Percentiles rank a stretch among this genome's conserved stretches.
Conservation (phyloP, 1,284 basidiomycete genomes). For the Chondrostereum purpureum region DNA sequence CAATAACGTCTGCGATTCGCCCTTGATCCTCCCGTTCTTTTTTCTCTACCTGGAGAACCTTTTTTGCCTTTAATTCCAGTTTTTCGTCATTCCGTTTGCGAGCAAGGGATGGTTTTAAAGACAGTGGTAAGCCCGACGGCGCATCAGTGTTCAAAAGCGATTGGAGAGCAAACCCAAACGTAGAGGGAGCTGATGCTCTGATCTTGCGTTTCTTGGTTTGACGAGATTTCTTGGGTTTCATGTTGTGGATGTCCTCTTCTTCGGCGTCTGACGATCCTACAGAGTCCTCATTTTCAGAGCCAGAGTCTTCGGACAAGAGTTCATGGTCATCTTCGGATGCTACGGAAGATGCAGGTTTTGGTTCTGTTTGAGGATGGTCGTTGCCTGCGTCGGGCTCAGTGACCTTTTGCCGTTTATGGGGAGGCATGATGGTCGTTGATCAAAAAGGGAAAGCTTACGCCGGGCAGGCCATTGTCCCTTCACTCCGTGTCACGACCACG, state of each 20-base stretch:
- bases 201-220: constrained; percentile 77
- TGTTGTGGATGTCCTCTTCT: constrained; percentile 53
- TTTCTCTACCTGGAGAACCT: constrained; percentile 59
- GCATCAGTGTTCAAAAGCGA: constrained; percentile 60
- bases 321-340: constrained; percentile 23
- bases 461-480: neutral
- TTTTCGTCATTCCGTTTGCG: constrained; percentile 67
- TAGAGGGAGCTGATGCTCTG: constrained; percentile 65
- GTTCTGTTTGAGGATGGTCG: constrained; percentile 19
- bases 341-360: constrained; percentile 17
- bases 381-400: too few species aligned
- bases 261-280: constrained; percentile 49
- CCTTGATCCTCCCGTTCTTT: constrained; percentile 74
- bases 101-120: constrained; percentile 67
- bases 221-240: constrained; percentile 56
- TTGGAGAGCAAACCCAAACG: constrained; percentile 68
- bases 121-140: constrained; percentile 61
- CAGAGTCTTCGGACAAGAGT: constrained; percentile 24
- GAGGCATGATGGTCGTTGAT: constrained; percentile 25
- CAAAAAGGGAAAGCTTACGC: neutral
- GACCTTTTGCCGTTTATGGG: constrained; percentile 35
- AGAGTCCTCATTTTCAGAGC: constrained; percentile 22
- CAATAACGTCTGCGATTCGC: constrained; percentile 68
- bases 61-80: constrained; percentile 63
- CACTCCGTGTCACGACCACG: neutral